phyloP scores from a whole-genome alignment of 306 rosid species.

The Prunus davidiana region DNA sequence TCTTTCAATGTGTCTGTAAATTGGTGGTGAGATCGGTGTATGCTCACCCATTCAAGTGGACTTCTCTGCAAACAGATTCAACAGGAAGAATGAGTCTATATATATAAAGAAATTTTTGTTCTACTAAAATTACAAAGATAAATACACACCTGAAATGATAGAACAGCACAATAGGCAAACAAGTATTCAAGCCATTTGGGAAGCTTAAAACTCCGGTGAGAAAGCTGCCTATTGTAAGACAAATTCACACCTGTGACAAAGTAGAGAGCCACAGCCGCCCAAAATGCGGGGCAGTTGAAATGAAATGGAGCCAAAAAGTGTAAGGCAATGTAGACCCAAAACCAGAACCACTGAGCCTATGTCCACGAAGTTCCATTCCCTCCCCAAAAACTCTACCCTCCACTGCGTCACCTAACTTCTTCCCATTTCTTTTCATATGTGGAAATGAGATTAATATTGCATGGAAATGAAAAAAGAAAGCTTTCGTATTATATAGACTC shows the following conservation, averaged over 20 bases:
- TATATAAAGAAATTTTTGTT: no score
- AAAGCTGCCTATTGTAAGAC: slow-evolving; percentile 70
- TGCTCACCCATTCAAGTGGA: slow-evolving; percentile 89
- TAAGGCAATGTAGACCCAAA: slow-evolving; percentile 51
- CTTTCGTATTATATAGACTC: no score
- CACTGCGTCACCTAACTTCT: not conserved
- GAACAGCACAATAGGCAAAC: slow-evolving; percentile 73
- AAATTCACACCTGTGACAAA: slow-evolving; percentile 62
- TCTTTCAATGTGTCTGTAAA: slow-evolving; percentile 73
- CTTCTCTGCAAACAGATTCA: slow-evolving; percentile 47
- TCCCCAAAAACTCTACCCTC: slow-evolving; percentile 38
- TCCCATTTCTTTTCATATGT: no score
- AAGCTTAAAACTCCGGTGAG: slow-evolving; percentile 43
- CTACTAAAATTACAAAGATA: not conserved
- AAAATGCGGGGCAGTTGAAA: slow-evolving; percentile 65
- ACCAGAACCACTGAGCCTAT: slow-evolving; percentile 55
- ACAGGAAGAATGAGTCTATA: not conserved
- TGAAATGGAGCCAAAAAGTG: slow-evolving; percentile 71
- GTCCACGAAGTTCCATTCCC: slow-evolving; percentile 72
- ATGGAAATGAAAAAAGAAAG: no score
- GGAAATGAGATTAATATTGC: no score
- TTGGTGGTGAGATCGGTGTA: slow-evolving; percentile 83
- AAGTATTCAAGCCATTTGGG: slow-evolving; percentile 81
- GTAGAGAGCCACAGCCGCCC: slow-evolving; percentile 57
- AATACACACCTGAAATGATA: slow-evolving; percentile 68